These are phyloP conservation scores for Cymodocea nodosa DNA, from an alignment of 116 monocot species.

Conservation along the genomic window DNA sequence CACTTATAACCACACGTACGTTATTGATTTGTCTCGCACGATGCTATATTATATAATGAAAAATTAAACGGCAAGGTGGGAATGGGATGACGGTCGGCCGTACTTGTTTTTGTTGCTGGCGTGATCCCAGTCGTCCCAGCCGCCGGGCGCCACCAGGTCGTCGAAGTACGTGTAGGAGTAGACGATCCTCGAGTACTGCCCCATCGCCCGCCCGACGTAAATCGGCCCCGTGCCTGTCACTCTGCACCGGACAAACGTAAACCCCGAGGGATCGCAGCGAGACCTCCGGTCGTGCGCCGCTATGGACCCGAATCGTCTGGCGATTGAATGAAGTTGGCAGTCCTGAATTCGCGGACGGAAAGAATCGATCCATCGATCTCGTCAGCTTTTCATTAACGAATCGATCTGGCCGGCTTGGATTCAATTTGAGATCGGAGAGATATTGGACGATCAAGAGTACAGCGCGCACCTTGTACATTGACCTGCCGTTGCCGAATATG, in stretches of 20 bases:
- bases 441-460: not conserved
- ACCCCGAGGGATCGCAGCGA: constrained; percentile 67
- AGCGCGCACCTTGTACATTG: constrained; percentile 74
- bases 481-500: constrained; percentile 92
- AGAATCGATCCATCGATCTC: not conserved
- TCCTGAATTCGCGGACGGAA: constrained; percentile 19
- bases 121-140: constrained; percentile 93
- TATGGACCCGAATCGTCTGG: constrained; percentile 68
- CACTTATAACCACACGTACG: too few species aligned
- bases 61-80: too few species aligned
- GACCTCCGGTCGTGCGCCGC: constrained; percentile 68
- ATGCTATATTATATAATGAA: too few species aligned
- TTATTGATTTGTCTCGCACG: too few species aligned
- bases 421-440: not conserved
- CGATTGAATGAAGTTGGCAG: constrained; percentile 86
- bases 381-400: not conserved
- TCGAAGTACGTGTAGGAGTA: constrained; percentile 91
- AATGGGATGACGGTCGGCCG: too few species aligned
- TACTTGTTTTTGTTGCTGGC: constrained; percentile 62
- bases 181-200: constrained; percentile 89
- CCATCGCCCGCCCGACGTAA: constrained; percentile 92
- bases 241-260: constrained; percentile 67
- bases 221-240: constrained; percentile 80
- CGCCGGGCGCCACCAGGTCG: constrained; percentile 60
- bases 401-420: not conserved